Percentiles rank a stretch among this genome's conserved stretches.
Evolutionary conservation across 1,284 basidiomycete genomes (phyloP).

Genomic region (Ustilago crameri): DNA sequence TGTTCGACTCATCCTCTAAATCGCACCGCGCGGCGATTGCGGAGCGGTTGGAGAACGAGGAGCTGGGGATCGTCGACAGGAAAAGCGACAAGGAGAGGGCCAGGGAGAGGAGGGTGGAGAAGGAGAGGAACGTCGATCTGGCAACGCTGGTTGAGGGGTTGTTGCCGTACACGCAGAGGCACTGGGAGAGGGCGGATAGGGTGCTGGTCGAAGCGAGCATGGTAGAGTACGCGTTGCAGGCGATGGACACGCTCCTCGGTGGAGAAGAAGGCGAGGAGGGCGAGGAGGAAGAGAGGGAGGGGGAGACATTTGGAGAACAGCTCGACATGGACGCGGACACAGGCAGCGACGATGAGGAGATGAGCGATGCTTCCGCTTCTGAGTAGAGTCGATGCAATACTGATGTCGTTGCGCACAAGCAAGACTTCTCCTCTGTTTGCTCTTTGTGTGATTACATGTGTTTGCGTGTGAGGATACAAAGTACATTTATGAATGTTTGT

Average conservation of each 20-base stretch:
- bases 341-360: slow-evolving; percentile 14
- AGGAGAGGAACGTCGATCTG: slow-evolving; percentile 70
- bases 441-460: too few relatives aligned
- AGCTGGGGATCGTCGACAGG: slow-evolving; percentile 19
- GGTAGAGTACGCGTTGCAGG: slow-evolving; percentile 87
- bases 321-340: slow-evolving; percentile 2
- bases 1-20: slow-evolving; percentile 71
- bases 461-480: too few relatives aligned
- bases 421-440: too few relatives aligned
- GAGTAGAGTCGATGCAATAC: too few relatives aligned
- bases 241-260: slow-evolving; percentile 78
- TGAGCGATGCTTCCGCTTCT: slow-evolving; percentile 15
- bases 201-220: slow-evolving; percentile 92
- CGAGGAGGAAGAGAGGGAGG: slow-evolving; percentile 7
- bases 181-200: slow-evolving; percentile 84
- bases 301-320: slow-evolving; percentile 23
- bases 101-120: slow-evolving; percentile 44
- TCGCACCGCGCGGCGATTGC: slow-evolving; percentile 14
- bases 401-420: too few relatives aligned
- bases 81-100: slow-evolving; percentile 17
- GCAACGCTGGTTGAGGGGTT: slow-evolving; percentile 82
- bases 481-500: not conserved
- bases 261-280: slow-evolving; percentile 10
- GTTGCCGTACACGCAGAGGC: slow-evolving; percentile 92
- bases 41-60: slow-evolving; percentile 24